Conservation (phyloP, 1,284 basidiomycete genomes). For the Rhodotorula mucilaginosa region DNA sequence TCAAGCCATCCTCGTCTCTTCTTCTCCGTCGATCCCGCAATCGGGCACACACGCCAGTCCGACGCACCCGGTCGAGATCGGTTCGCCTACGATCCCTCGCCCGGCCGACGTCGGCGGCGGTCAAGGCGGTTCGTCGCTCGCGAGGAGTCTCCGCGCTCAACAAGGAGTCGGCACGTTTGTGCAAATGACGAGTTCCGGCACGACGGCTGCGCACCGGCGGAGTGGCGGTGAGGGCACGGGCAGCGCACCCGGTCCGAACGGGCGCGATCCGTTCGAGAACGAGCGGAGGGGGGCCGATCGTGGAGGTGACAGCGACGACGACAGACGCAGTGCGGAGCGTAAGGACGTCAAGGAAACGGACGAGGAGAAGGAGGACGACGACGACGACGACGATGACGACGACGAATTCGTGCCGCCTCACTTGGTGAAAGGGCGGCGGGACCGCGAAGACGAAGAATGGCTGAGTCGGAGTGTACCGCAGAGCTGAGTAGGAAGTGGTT, state of each 20-base stretch:
- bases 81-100: conserved; percentile 3
- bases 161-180: background rate
- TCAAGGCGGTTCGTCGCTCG: background rate
- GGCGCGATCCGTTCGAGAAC: background rate
- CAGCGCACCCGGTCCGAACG: conserved; percentile 2
- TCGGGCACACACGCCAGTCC: background rate
- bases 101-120: background rate
- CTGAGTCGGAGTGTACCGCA: conserved; percentile 32
- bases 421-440: conserved; percentile 12
- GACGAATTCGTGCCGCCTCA: conserved; percentile 39
- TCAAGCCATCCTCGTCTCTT: background rate
- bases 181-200: background rate
- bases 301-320: background rate
- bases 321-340: too few species aligned
- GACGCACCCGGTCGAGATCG: conserved; percentile 19
- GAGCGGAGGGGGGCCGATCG: background rate
- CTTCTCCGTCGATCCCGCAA: background rate
- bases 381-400: conserved; percentile 19
- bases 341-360: background rate
- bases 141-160: conserved; percentile 1
- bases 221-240: background rate
- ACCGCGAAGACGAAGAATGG: conserved; percentile 29
- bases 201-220: background rate
- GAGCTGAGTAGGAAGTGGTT: background rate
- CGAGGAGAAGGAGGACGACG: background rate